These are phyloP conservation scores for Penicillium cinerascens DNA, from an alignment of 495 filamentous ascomycete genomes.

Conservation along the genomic window DNA sequence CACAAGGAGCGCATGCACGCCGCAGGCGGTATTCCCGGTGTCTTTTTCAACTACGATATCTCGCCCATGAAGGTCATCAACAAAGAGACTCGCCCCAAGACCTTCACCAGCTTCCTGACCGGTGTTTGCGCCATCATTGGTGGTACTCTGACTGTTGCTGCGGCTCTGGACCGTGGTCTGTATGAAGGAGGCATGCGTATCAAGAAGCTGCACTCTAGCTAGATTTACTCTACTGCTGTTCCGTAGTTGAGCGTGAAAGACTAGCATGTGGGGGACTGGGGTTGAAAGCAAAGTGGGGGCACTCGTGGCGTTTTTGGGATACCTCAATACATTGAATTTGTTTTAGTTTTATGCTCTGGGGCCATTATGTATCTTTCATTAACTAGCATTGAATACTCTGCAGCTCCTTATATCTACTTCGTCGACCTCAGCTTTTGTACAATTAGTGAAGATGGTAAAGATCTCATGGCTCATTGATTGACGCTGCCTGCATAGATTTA, in stretches of 20 bases:
- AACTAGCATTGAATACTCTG: constrained; percentile 7
- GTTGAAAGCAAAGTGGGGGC: constrained; percentile 16
- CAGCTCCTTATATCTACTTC: background rate
- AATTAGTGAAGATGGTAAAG: too few relatives aligned
- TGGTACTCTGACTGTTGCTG: constrained; percentile 92
- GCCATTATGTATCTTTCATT: constrained; percentile 7
- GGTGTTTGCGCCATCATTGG: constrained; percentile 93
- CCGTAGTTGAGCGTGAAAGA: background rate
- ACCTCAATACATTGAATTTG: constrained; percentile 23
- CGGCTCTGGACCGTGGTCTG: constrained; percentile 83
- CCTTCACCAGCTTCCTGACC: constrained; percentile 84
- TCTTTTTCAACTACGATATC: constrained; percentile 99
- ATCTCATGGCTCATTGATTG: too few relatives aligned
- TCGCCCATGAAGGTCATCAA: constrained; percentile 99
- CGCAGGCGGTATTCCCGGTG: constrained; percentile 86
- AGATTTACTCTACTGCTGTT: constrained; percentile 6
- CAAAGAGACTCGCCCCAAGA: constrained; percentile 81
- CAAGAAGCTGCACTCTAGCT: constrained; percentile 73
- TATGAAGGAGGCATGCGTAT: constrained; percentile 83
- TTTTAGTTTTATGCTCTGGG: background rate
- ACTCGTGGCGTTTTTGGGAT: constrained; percentile 32
- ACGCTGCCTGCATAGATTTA: too few relatives aligned
- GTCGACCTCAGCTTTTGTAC: background rate
- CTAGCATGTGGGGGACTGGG: constrained; percentile 6
- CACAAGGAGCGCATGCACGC: constrained; percentile 90